Conservation (phyloP, 208 protist species). For the Trichomonas tenax region DNA sequence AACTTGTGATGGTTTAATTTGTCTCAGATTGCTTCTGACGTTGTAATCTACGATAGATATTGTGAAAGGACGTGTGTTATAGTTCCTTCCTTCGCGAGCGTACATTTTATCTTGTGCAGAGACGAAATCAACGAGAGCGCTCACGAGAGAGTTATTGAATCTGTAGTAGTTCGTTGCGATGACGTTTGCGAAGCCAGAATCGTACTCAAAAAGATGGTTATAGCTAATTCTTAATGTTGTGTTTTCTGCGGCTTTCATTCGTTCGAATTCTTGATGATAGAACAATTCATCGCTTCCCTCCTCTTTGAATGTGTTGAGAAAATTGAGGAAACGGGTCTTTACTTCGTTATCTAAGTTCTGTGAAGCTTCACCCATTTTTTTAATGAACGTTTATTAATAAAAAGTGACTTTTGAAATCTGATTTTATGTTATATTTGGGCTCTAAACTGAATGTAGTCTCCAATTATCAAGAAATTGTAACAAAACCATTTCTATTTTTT, state of each 20-base stretch:
- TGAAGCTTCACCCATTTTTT: neutral
- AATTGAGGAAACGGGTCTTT: neutral
- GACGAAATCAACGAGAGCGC: conserved; percentile 31
- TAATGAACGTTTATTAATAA: neutral
- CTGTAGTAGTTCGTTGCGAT: conserved; percentile 31
- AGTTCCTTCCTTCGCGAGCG: conserved; percentile 23
- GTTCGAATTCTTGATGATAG: conserved; percentile 30
- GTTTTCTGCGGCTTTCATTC: conserved; percentile 33
- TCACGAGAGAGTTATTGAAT: conserved; percentile 34
- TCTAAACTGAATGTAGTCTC: too few species aligned
- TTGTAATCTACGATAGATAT: conserved; percentile 29
- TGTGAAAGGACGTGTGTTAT: conserved; percentile 24
- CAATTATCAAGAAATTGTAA: too few species aligned
- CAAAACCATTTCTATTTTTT: too few species aligned
- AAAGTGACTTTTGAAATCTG: too few species aligned
- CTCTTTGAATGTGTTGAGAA: neutral
- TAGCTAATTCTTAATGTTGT: conserved; percentile 45
- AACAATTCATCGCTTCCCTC: neutral
- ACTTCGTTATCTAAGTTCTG: neutral
- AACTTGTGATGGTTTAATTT: conserved; percentile 67
- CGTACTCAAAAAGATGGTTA: conserved; percentile 29
- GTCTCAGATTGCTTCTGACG: conserved; percentile 62
- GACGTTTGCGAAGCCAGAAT: conserved; percentile 28
- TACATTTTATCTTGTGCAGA: conserved; percentile 23
- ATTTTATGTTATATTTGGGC: too few species aligned